Evolutionary conservation across 2,329 filamentous ascomycete species (phyloP), one percentile per base, ranked within the genome.

Genomic region (Aspergillus neotritici): DNA sequence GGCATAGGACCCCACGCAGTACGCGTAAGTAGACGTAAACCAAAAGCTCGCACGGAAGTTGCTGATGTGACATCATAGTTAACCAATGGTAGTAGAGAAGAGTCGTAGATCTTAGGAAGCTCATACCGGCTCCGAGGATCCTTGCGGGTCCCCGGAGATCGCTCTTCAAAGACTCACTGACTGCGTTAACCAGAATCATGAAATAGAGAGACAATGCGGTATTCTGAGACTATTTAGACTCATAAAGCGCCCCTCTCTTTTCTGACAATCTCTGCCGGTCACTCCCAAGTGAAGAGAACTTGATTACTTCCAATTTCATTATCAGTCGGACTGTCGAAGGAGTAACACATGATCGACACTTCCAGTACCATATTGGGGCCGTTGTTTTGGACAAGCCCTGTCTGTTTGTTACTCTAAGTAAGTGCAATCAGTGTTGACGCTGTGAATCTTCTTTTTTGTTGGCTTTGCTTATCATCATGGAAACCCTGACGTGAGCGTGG

Each of bases 41-140:
- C 25, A n/a, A 30, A 46, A 46, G 35, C 14, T 46, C 11, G n/a
- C 31, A 40, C 31, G 25, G 40, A 46, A 46, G 40, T 43, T 28
- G 15, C 34, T 46, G 35, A 46, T 40, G 28, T 46, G 40, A 46
- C 40, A 46, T 46, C n/a, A 46, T 46, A 46, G 44, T 29, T 39
- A n/a, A 46, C 31, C 10, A 31, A 46, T 43, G 31, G 17, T 46
- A 42, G 40, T 46, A 45, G 28, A 41, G 31, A 41, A 15, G 25
- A 46, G 28, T 34, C 13, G 13, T 37, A 46, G 44, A 46, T 46
- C 44, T 34, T 41, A 46, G 43, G 31, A 46, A 46, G 25, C 35
- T 39, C n/a, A 46, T 30, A 39, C 35, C 42, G 15, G 39, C 43
- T 34, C 43, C 42, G 11, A 30, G 21, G 25, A 35, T 41, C 40